These are phyloP conservation scores for Boletus coffeatus DNA, from an alignment of 1,284 basidiomycete genomes.

Conservation along the genomic window DNA sequence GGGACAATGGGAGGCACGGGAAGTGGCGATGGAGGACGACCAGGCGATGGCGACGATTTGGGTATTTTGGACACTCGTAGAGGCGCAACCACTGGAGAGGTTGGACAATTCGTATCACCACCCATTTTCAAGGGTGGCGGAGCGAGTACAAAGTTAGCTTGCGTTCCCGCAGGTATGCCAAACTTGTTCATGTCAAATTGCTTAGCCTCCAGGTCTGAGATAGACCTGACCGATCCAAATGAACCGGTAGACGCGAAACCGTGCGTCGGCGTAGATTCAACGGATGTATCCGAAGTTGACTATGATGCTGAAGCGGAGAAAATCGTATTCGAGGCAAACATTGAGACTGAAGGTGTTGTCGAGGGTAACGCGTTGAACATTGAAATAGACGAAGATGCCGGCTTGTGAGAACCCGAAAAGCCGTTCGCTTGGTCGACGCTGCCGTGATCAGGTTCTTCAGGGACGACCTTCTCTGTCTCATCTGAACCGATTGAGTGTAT, in stretches of 20 bases:
- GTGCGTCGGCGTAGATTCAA: conserved; percentile 13
- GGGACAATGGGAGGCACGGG: conserved; percentile 3
- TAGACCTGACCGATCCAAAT: conserved; percentile 20
- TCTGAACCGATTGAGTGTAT: conserved; percentile 11
- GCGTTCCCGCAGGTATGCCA: conserved; percentile 1
- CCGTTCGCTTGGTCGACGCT: conserved; percentile 4
- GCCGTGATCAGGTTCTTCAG: conserved; percentile 11
- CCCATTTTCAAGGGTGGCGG: conserved; percentile 23
- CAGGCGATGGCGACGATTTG: conserved; percentile 15
- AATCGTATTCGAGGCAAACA: conserved; percentile 2
- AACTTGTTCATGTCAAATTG: conserved; percentile 17
- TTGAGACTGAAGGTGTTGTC: neutral
- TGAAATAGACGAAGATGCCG: conserved; percentile 1
- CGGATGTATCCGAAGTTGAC: conserved; percentile 8
- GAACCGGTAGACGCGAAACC: conserved; percentile 9
- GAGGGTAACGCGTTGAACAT: conserved; percentile 5
- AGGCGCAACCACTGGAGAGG: conserved; percentile 19
- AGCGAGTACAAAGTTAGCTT: conserved; percentile 20
- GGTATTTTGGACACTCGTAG: conserved; percentile 26
- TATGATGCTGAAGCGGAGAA: conserved; percentile 12
- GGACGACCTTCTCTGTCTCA: conserved; percentile 18
- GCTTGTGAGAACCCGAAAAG: neutral
- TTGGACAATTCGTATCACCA: neutral
- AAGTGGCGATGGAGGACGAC: conserved; percentile 19
- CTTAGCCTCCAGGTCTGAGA: conserved; percentile 23